Percentiles rank a stretch among this genome's conserved stretches.
phyloP scores from a whole-genome alignment of 192 early-diverging fungal species.

The Coemansia sp. region DNA sequence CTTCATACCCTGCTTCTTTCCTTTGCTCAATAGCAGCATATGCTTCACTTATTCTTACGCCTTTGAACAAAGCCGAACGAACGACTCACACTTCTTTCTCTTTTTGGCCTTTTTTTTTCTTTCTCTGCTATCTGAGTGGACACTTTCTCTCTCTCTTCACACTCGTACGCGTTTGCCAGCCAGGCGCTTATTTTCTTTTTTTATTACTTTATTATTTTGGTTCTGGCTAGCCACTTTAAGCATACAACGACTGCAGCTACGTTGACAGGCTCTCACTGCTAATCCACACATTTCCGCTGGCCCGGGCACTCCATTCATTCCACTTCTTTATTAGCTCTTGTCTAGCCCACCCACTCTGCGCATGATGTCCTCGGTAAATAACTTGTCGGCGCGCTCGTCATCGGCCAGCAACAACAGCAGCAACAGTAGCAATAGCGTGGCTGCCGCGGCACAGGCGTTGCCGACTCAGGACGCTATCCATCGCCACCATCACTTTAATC shows the following conservation, averaged over 20 bases:
- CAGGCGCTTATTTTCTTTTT: not conserved
- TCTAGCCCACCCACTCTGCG: not conserved
- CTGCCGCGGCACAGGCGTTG: constrained; percentile 10
- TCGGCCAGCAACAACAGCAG: constrained; percentile 24
- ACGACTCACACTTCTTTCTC: not conserved
- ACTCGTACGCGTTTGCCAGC: not conserved
- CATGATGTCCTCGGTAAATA: constrained; percentile 46
- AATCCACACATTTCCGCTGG: not conserved
- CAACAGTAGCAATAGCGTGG: constrained; percentile 15
- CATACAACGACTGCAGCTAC: not conserved
- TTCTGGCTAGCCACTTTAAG: constrained; percentile 2
- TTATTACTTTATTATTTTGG: not conserved
- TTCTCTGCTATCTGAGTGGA: not conserved
- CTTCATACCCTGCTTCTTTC: not conserved
- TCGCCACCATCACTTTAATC: constrained; percentile 21
- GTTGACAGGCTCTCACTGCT: not conserved
- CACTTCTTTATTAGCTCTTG: not conserved
- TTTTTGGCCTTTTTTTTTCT: not conserved
- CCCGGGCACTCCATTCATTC: not conserved
- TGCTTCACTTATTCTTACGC: not conserved
- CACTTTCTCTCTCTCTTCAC: not conserved
- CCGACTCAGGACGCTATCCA: constrained; percentile 13
- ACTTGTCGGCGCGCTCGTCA: constrained; percentile 17
- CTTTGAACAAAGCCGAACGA: constrained; percentile 8
- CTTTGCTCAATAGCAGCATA: not conserved